Conservation (phyloP, 2,329 filamentous ascomycete genomes). For the Lizonia empirigonia region DNA sequence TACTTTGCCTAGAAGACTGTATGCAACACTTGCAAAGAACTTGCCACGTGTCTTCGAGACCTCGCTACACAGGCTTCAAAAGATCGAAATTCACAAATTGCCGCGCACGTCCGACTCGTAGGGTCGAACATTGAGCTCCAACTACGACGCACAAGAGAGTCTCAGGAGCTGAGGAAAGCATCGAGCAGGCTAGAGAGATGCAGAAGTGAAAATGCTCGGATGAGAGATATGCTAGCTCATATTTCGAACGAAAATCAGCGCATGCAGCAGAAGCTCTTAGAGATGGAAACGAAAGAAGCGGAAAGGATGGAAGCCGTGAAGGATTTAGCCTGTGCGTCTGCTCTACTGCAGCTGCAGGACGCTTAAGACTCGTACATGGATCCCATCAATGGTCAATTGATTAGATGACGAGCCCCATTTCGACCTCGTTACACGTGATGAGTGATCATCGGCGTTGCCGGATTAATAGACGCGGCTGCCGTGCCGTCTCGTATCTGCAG, state of each 20-base stretch:
- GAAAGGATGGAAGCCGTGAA: background rate
- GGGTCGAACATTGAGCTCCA: background rate
- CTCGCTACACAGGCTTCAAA: background rate
- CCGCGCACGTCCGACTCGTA: background rate
- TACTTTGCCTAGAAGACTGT: too few species aligned
- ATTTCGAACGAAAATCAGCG: too few species aligned
- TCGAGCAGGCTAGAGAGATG: background rate
- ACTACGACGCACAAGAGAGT: background rate
- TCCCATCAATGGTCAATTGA: too few species aligned
- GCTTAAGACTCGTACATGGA: too few species aligned
- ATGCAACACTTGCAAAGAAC: background rate
- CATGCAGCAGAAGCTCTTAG: background rate
- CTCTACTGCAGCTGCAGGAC: slow-evolving; percentile 1
- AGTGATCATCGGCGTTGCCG: too few species aligned
- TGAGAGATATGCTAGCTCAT: background rate
- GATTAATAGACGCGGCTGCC: too few species aligned
- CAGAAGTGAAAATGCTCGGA: background rate
- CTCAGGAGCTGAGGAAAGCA: background rate
- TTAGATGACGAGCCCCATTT: too few species aligned
- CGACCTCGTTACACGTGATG: too few species aligned
- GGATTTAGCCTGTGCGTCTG: background rate
- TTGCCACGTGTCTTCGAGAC: background rate
- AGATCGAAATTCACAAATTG: background rate
- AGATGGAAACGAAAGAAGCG: background rate
- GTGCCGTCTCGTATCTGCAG: background rate